Base-by-base conservation (phyloP, 305 asterid species). In the Fraxinus sp. region DNA sequence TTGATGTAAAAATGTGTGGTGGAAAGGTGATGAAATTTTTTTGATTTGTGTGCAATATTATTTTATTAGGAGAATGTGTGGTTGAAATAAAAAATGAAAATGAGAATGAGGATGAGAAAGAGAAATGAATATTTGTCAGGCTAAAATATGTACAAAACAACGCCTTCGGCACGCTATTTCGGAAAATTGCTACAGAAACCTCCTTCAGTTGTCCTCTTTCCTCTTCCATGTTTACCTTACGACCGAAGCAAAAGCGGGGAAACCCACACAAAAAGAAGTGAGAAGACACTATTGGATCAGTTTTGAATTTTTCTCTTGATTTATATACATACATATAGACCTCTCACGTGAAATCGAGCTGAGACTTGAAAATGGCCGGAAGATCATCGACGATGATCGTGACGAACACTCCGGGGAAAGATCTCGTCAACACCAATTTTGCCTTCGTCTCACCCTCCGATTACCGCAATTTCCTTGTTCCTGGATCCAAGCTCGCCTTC, bases 361-460 rank as follows among this genome's bases (percentile, higher is more conserved):
- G 82, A 82, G 81, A 68, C 86, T 49, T 44, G 49, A 80, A 78
- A 46, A 90, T 91, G 97, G 90, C 92, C 55, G 92, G 92, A 83
- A 83, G 91, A 57, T 84, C 89, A 79, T 77, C 85, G 84, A 87
- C 85, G 84, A 92, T 97, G 99, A 91, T 83, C 86, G 98, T 94
- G 37, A 90, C 94, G 30, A 91, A 79, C 84, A 93, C 98, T 72
- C 98, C 99, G 81, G 89, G 88, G 80, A 88, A 88, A 74, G 98
- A 94, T 87, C 98, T 96, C 77, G 98, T 91, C 0, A 80, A 74
- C 75, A 91, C 97, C 18, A 97, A 97, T 84, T 88, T 89, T 80
- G 98, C 98, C 75, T 96, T 90, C 85, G 91, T 95, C 83, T 89
- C 93, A 6, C 91, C 94, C 5, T 37, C 90, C 83, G 99, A 96